Evolutionary conservation across 1,284 basidiomycete genomes (phyloP).

Genomic region (Cutaneotrichosporon arboriforme): DNA sequence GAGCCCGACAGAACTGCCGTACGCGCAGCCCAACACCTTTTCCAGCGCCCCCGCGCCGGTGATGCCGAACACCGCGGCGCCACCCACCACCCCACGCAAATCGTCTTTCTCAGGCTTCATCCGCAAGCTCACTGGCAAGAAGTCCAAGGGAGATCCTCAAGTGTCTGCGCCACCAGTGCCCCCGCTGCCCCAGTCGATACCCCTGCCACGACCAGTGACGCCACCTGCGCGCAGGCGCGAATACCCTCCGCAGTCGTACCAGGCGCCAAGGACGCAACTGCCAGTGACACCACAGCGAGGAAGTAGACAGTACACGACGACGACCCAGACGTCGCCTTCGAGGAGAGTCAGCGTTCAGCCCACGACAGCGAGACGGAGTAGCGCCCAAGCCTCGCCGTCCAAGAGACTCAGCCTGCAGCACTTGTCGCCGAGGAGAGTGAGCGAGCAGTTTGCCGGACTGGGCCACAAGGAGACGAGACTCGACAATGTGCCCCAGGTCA

Average conservation of each 20-base stretch:
- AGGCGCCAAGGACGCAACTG: not conserved
- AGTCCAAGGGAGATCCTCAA: not conserved
- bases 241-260: not conserved
- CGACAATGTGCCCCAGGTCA: conserved; percentile 4
- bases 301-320: no score
- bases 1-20: no score
- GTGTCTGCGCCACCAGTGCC: not conserved
- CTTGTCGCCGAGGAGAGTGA: no score
- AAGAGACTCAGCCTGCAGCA: no score
- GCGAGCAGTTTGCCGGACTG: not conserved
- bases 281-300: not conserved
- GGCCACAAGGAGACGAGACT: not conserved
- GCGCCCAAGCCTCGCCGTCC: no score
- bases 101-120: conserved; percentile 5
- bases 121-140: conserved; percentile 7
- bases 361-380: no score
- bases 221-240: not conserved
- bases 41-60: not conserved
- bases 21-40: not conserved
- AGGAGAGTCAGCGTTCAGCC: no score
- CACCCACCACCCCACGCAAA: not conserved
- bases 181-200: not conserved
- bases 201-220: not conserved
- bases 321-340: no score
- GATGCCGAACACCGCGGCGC: not conserved